These are phyloP conservation scores for Fragaria nilgerrensis DNA, from an alignment of 306 rosid genomes.

Conservation along the genomic window DNA sequence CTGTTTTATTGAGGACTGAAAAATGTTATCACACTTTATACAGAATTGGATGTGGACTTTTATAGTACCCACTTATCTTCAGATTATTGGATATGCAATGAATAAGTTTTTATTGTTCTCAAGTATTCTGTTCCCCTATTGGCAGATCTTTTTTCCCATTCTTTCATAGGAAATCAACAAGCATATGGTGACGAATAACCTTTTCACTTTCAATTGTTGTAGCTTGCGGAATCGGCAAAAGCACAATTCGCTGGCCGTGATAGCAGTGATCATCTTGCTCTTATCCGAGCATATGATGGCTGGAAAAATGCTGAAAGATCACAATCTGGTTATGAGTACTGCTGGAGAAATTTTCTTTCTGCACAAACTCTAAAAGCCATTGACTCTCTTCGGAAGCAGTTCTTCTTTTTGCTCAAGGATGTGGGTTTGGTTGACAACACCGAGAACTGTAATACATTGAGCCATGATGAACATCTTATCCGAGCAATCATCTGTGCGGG, in stretches of 20 bases:
- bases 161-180: not conserved
- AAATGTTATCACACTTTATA: not conserved
- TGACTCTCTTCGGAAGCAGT: slow-evolving; percentile 84
- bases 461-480: slow-evolving; percentile 69
- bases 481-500: slow-evolving; percentile 79
- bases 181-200: slow-evolving; percentile 9
- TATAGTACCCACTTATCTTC: not conserved
- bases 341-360: slow-evolving; percentile 92
- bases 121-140: not conserved
- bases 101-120: not conserved
- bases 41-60: not conserved
- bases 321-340: slow-evolving; percentile 75
- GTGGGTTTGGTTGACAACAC: slow-evolving; percentile 57
- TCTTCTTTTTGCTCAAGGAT: slow-evolving; percentile 69
- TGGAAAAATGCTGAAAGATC: slow-evolving; percentile 79
- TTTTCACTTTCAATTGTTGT: slow-evolving; percentile 27
- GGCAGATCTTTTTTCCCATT: not conserved
- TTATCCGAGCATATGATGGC: slow-evolving; percentile 78
- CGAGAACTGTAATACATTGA: slow-evolving; percentile 52
- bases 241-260: slow-evolving; percentile 49
- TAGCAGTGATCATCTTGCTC: slow-evolving; percentile 88
- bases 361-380: slow-evolving; percentile 79
- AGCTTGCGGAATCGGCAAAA: slow-evolving; percentile 49
- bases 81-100: not conserved
- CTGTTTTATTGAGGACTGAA: not conserved